A percentile compares a stretch with the other conserved stretches of the same genome.
These are phyloP conservation scores for Phytophthora podocarpi DNA, from an alignment of 352 stramenopile species.

Conservation along the genomic window DNA sequence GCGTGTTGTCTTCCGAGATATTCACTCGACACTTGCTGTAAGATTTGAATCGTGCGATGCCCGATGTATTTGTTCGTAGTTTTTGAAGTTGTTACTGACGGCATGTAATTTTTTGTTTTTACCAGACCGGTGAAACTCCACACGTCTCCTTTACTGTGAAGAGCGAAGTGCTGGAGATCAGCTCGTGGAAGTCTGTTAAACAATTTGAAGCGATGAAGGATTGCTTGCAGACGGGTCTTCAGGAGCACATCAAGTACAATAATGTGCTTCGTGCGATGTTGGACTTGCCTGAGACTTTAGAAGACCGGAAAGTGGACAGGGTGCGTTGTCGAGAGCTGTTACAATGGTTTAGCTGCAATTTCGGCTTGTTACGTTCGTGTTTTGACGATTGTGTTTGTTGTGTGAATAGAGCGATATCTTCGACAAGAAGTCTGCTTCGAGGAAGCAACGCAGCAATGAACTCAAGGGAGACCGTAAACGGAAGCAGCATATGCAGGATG, in stretches of 20 bases:
- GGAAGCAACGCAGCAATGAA: slow-evolving; percentile 83
- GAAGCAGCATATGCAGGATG: slow-evolving; percentile 81
- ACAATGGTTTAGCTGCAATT: not conserved
- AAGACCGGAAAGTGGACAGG: slow-evolving; percentile 73
- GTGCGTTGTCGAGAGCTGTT: slow-evolving; percentile 38
- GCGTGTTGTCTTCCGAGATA: slow-evolving; percentile 83
- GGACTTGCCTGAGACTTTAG: slow-evolving; percentile 76
- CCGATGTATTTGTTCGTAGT: not conserved
- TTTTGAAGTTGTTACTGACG: not conserved
- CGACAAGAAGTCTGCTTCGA: slow-evolving; percentile 78
- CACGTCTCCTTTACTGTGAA: slow-evolving; percentile 81
- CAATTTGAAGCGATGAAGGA: slow-evolving; percentile 87
- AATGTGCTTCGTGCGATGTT: slow-evolving; percentile 79
- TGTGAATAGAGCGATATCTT: slow-evolving; percentile 70
- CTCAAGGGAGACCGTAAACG: slow-evolving; percentile 77
- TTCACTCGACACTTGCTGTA: slow-evolving; percentile 80
- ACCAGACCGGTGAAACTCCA: slow-evolving; percentile 77
- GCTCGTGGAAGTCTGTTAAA: slow-evolving; percentile 79
- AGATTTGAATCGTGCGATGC: slow-evolving; percentile 5
- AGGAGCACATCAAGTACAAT: slow-evolving; percentile 91
- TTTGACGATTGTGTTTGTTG: slow-evolving; percentile 12
- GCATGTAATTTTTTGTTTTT: slow-evolving; percentile 5
- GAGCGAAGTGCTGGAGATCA: slow-evolving; percentile 74
- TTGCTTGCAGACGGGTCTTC: slow-evolving; percentile 70
- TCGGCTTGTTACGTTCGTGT: not conserved